phyloP scores from a whole-genome alignment of 768 basidiomycete species.

The Rhodotorula babjevae region DNA sequence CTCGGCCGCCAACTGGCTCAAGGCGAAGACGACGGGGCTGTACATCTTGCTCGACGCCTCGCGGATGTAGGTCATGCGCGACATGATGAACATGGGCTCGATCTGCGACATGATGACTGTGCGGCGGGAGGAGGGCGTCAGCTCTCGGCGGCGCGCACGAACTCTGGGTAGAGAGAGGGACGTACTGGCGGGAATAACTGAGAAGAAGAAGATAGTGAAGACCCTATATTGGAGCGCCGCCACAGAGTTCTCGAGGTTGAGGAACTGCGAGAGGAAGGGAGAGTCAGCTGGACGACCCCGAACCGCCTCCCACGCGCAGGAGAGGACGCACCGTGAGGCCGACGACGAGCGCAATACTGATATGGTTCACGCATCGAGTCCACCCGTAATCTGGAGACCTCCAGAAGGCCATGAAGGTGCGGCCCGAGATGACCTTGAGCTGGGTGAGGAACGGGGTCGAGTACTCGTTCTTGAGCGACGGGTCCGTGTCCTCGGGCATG shows the following conservation, averaged over 20 bases:
- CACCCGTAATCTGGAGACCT: constrained; percentile 80
- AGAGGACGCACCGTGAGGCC: constrained; percentile 13
- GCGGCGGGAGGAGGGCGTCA: constrained; percentile 50
- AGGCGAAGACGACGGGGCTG: constrained; percentile 75
- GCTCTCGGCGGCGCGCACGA: constrained; percentile 44
- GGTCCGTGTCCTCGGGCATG: constrained; percentile 50
- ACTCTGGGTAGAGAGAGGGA: no score
- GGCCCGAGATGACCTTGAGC: constrained; percentile 60
- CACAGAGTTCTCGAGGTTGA: constrained; percentile 62
- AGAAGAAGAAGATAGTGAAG: constrained; percentile 58
- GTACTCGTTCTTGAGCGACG: constrained; percentile 49
- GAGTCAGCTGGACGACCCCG: no score
- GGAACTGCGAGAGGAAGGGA: constrained; percentile 49
- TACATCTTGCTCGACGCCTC: constrained; percentile 82
- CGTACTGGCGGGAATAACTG: constrained; percentile 52
- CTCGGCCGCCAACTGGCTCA: constrained; percentile 75
- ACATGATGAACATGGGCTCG: constrained; percentile 75
- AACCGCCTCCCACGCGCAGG: no score
- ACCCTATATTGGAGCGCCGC: constrained; percentile 50
- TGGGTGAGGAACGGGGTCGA: constrained; percentile 74
- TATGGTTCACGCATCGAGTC: constrained; percentile 71
- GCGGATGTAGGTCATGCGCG: constrained; percentile 42
- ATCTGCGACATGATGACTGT: constrained; percentile 74
- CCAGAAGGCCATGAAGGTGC: constrained; percentile 71
- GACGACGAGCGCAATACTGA: constrained; percentile 49